Base-by-base conservation (phyloP, 306 rosid species). In the Betula pendula region DNA sequence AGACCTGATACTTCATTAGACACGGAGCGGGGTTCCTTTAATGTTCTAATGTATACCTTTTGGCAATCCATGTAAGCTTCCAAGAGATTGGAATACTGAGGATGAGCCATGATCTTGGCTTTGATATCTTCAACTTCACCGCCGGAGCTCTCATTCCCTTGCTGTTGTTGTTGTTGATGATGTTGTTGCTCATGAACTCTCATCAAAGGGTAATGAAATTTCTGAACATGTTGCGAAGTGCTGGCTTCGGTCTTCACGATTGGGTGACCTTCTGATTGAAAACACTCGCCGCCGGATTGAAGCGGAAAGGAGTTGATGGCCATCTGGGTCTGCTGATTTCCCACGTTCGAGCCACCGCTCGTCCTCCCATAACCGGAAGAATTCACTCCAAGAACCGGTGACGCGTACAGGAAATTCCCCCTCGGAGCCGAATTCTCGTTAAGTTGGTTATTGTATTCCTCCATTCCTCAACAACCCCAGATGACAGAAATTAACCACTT, bases 11-110 rank as follows among this genome's bases (percentile, higher is more conserved):
- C 40, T 35, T 35, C 40, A 6, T 35, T 0, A 35, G 40, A n/a
- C n/a, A n/a, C n/a, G n/a, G n/a, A n/a, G n/a, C n/a, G n/a, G n/a
- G 6, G 40, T 35, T 35, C 5, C 40, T 66, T 66, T 19, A 44
- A 65, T 35, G 44, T 65, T 35, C 48, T 65, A 65, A 14, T 66
- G 38, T 38, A 38, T 38, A 96, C 99, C 97, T 90, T 96, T 75
- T 96, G 97, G 84, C 98, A 96, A 86, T 96, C 96, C 89, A 96
- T 92, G 88, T 88, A 96, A 79, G 99, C 99, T 72, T 91, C 88
- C 50, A 96, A 70, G 75, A 96, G 92, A 80, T 80, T 92, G 20
- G 97, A 88, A 81, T 92, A 96, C 59, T 91, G 98, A 78, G 98
- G 99, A 66, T 96, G 99, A 72, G 94, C 92, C 55, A 91, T 74